Evolutionary conservation across 2,329 filamentous ascomycete species (phyloP), one percentile per base, ranked within the genome.

Genomic region (Hymenoscyphus fraxineus): DNA sequence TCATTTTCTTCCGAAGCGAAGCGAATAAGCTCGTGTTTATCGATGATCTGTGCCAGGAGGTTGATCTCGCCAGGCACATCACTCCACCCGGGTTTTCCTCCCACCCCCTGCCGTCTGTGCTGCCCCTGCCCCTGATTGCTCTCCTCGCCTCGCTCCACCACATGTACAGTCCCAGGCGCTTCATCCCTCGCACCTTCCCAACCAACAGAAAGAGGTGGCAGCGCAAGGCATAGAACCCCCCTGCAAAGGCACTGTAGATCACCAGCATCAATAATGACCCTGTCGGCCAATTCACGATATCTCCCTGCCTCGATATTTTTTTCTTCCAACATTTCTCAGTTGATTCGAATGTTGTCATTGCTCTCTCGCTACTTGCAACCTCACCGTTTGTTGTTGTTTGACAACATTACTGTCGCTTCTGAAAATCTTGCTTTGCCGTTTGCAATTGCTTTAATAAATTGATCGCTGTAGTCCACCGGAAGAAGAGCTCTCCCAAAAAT

Each of bases 401-500:
- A 54, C 47, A 54, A 54, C 47, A 12, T 54, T 35, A 19, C 47
- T 54, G 47, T 54, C 47, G 47, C 47, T 54, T 54, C 47, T 54
- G 22, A 12, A 27, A 5, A 2, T 54, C 47, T 54, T 54, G 47
- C 35, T 31, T 54, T 59, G 31, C 40, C 16, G 6, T 54, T 54
- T 27, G 47, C 47, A 27, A 27, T 12, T 59, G 39, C 40, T n/a
- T 9, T 59, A n/a, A 31, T 22, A 44, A 40, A 41, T 16, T 32
- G 19, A 12, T 59, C 58, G 19, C 58, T 59, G 32, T 40, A 32
- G 5, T 40, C 31, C 38, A 31, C 38, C 32, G 16, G 60, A 39
- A 40, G 61, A 38, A 38, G 19, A 16, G 15, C 35, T 44, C 35
- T 40, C 35, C 22, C n/a, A 27, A 62, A 19, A n/a, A 71, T 69